Conservation (phyloP, 2,329 filamentous ascomycete species). For the Diaporthe aspalathi region DNA sequence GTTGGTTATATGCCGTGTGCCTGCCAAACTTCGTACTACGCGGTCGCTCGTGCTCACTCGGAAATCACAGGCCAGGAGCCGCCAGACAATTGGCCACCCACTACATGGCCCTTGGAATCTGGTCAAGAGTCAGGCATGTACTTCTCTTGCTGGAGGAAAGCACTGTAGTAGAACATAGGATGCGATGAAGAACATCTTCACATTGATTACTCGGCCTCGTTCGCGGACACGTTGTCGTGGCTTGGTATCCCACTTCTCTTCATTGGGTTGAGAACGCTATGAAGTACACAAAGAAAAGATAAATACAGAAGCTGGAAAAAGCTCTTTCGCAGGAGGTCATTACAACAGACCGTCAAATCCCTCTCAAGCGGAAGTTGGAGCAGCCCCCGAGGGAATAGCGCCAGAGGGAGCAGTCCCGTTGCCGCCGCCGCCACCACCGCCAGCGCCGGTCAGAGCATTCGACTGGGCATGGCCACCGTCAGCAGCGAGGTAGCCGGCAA, state of each 20-base stretch:
- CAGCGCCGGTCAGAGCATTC: conserved; percentile 2
- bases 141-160: too few species aligned
- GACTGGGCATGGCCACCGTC: conserved; percentile 38
- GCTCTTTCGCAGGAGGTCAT: neutral
- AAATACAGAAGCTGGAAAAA: neutral
- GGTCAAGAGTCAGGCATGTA: neutral
- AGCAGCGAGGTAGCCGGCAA: conserved; percentile 33
- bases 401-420: conserved; percentile 34
- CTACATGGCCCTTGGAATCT: neutral
- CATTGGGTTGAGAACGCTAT: neutral
- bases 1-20: too few species aligned
- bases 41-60: neutral
- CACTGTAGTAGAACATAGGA: neutral
- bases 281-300: neutral
- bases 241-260: neutral
- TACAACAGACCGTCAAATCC: neutral
- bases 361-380: conserved; percentile 29
- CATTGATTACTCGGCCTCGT: neutral
- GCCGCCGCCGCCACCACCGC: conserved; percentile 21
- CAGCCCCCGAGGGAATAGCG: conserved; percentile 13
- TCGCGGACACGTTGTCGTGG: neutral
- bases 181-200: neutral
- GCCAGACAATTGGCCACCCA: neutral
- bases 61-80: neutral
- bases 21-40: too few species aligned